These are phyloP conservation scores for Eucommia ulmoides DNA, from an alignment of 257 asterid species.

Conservation along the genomic window DNA sequence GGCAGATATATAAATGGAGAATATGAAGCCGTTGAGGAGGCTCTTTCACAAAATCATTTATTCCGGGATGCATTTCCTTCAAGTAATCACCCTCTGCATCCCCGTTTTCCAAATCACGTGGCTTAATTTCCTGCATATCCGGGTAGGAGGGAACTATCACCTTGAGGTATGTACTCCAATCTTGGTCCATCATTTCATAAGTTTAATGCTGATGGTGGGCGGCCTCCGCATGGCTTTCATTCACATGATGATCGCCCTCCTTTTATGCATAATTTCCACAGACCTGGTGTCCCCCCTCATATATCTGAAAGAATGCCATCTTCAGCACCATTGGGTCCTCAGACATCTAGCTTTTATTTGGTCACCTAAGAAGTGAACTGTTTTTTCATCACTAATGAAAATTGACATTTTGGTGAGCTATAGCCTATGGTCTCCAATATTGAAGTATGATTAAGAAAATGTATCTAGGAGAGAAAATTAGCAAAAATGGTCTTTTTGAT, in stretches of 20 bases:
- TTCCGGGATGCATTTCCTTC: slow-evolving; percentile 72
- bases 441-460: no score
- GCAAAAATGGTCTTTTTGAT: no score
- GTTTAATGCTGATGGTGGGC: slow-evolving; percentile 56
- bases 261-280: slow-evolving; percentile 59
- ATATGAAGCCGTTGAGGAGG: slow-evolving; percentile 60
- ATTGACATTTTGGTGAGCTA: no score
- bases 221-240: slow-evolving; percentile 54
- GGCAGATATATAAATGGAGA: slow-evolving; percentile 89
- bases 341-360: no score
- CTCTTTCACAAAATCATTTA: slow-evolving; percentile 64
- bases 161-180: slow-evolving; percentile 52
- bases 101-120: slow-evolving; percentile 20
- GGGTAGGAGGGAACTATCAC: slow-evolving; percentile 71
- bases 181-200: slow-evolving; percentile 59
- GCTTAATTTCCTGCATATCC: slow-evolving; percentile 60
- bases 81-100: slow-evolving; percentile 23
- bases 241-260: slow-evolving; percentile 76
- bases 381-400: no score
- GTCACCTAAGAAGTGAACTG: no score
- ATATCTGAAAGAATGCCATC: slow-evolving; percentile 49
- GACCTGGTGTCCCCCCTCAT: slow-evolving; percentile 71
- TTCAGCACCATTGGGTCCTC: slow-evolving; percentile 65
- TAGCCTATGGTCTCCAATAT: no score
- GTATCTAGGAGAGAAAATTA: no score